Evolutionary conservation across 139 green algal genomes (phyloP).

Genomic region (Edaphochlamys debaryana): DNA sequence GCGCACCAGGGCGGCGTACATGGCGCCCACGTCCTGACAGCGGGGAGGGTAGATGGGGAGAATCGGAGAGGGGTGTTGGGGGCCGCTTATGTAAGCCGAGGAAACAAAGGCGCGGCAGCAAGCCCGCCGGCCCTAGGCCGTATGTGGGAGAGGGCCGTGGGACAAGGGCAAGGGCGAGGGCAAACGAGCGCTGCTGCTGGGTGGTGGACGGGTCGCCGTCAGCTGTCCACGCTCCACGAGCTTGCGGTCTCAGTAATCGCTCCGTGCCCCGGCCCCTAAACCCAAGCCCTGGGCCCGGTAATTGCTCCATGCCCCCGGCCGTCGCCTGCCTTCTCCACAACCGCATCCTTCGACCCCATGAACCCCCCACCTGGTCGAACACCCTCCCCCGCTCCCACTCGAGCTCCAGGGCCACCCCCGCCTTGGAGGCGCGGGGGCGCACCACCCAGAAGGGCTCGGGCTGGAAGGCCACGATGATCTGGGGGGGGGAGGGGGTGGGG

Average conservation of each 20-base stretch:
- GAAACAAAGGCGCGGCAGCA: too few relatives aligned
- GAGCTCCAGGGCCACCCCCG: constrained; percentile 55
- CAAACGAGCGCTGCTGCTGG: not conserved
- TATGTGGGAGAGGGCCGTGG: too few relatives aligned
- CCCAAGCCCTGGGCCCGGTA: too few relatives aligned
- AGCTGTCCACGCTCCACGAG: too few relatives aligned
- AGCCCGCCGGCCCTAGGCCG: too few relatives aligned
- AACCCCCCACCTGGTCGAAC: constrained; percentile 77
- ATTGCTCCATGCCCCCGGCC: too few relatives aligned
- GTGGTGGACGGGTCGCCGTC: constrained; percentile 41
- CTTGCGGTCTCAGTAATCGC: too few relatives aligned
- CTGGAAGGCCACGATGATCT: constrained; percentile 73
- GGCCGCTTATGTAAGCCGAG: too few relatives aligned
- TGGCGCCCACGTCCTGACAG: constrained; percentile 42
- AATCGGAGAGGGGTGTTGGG: too few relatives aligned
- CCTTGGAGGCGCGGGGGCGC: constrained; percentile 55
- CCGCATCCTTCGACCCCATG: too few relatives aligned
- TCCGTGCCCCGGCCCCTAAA: too few relatives aligned
- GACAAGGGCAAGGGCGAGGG: not conserved
- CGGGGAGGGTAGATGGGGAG: not conserved
- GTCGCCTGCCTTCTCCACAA: too few relatives aligned
- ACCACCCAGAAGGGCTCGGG: constrained; percentile 85
- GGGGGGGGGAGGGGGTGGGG: not conserved
- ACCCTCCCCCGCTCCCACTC: constrained; percentile 79
- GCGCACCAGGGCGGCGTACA: constrained; percentile 46